phyloP scores from a whole-genome alignment of 805 yeast genomes.

The Nakazawaea ernobii region DNA sequence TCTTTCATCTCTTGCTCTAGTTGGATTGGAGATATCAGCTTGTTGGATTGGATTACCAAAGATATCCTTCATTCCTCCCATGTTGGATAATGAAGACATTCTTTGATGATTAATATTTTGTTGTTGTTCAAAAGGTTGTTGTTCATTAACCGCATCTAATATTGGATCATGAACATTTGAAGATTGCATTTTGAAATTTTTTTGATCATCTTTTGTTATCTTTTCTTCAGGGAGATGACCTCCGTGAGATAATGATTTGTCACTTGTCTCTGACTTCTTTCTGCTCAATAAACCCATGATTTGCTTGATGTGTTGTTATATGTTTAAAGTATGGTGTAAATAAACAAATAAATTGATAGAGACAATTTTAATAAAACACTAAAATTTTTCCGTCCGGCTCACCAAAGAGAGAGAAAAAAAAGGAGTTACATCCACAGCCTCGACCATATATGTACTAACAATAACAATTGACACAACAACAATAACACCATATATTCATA shows the following conservation, averaged over 20 bases:
- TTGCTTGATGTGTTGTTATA: background rate
- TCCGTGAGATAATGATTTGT: background rate
- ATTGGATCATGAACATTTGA: conserved; percentile 85
- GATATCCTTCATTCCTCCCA: conserved; percentile 63
- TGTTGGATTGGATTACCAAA: conserved; percentile 77
- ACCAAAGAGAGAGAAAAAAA: background rate
- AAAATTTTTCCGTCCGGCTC: background rate
- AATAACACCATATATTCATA: background rate
- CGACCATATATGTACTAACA: background rate
- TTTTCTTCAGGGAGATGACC: conserved; percentile 29
- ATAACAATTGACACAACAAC: background rate
- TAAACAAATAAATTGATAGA: background rate
- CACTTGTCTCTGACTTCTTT: conserved; percentile 1
- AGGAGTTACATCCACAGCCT: background rate
- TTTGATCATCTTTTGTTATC: conserved; percentile 45
- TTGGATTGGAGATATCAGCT: conserved; percentile 90
- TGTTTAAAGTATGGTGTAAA: no score
- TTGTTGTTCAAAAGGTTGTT: conserved; percentile 84
- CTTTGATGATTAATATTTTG: conserved; percentile 29
- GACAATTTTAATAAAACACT: background rate
- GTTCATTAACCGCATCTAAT: conserved; percentile 87
- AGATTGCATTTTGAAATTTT: conserved; percentile 56
- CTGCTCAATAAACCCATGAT: conserved; percentile 8
- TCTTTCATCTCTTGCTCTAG: conserved; percentile 89
- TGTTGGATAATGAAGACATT: conserved; percentile 30